Evolutionary conservation across 495 filamentous ascomycete genomes (phyloP), one percentile per base, ranked within the genome.

Genomic region (Lophiotrema nucula): DNA sequence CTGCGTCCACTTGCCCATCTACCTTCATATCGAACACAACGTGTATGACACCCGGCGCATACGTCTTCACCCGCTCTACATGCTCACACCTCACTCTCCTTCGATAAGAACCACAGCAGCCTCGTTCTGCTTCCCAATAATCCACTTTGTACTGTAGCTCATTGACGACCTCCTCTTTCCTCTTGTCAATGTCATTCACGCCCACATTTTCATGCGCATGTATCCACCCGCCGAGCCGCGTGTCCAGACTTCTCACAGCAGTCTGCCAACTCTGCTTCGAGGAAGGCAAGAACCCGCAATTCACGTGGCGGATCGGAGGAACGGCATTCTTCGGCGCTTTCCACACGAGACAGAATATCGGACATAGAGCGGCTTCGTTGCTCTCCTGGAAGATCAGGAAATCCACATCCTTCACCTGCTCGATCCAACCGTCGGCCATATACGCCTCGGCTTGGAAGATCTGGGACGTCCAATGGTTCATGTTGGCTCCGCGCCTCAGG

Each of bases 201-300:
- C 81, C 85, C 2, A 95, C 82, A 68, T 96, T 96, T 73, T 93
- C 90, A 69, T 96, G 92, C 18, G 91, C 74, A 75, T 96, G 91
- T 12, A 91, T 60, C 88, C 87, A 92, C 10, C 82, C 86, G 26
- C 79, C 81, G 50, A 62, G 51, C 19, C 63, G 31, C 0, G 31
- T 23, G 64, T 84, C 81, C 42, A 88, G 43, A 3, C 87, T 75
- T 18, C 72, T 69, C 58, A 84, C 79, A n/a, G 89, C 87, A 38
- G 75, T 78, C 37, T 72, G 67, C 89, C 89, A 97, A 31, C 79
- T 81, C 2, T 55, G 57, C 18, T 73, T 67, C 46, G 89, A 93
- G 0, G 81, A 80, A 0, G 92, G 92, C 37, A 97, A 60, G 47
- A 92, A 73, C 0, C 92, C 92, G 49, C 88, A 79, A 65, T 96